Evolutionary conservation across 768 basidiomycete species (phyloP).

Genomic region (Cyclocybe aegerita): DNA sequence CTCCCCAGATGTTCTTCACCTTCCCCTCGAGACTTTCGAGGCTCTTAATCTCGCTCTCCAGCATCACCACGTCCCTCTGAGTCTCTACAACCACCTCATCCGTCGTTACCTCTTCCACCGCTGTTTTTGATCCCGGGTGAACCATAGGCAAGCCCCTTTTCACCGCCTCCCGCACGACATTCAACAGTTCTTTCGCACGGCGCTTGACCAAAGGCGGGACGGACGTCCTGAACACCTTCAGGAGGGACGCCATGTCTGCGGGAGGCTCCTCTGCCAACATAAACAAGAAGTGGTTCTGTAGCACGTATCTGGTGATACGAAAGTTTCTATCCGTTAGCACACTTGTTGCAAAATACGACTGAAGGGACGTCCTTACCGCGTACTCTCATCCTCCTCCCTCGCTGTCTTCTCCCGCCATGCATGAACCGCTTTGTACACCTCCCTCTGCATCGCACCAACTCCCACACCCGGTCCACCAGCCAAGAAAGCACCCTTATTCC

Average conservation of each 20-base stretch:
- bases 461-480: slow-evolving; percentile 34
- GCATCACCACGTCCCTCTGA: slow-evolving; percentile 16
- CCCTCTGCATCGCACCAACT: slow-evolving; percentile 45
- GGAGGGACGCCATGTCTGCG: slow-evolving; percentile 58
- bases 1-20: slow-evolving; percentile 25
- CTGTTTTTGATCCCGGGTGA: neutral
- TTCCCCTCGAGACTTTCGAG: slow-evolving; percentile 11
- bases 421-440: slow-evolving; percentile 73
- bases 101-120: slow-evolving; percentile 7
- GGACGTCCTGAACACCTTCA: slow-evolving; percentile 52
- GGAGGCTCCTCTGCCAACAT: slow-evolving; percentile 71
- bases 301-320: slow-evolving; percentile 53
- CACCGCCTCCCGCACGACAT: slow-evolving; percentile 55
- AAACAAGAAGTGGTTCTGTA: slow-evolving; percentile 76
- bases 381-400: slow-evolving; percentile 85
- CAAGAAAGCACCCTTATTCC: slow-evolving; percentile 66
- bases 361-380: slow-evolving; percentile 45
- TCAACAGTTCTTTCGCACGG: slow-evolving; percentile 62
- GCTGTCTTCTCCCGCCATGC: slow-evolving; percentile 81
- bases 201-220: slow-evolving; percentile 65
- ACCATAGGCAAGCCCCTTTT: slow-evolving; percentile 26
- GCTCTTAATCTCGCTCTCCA: slow-evolving; percentile 19
- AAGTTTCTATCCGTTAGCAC: slow-evolving; percentile 2
- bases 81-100: neutral
- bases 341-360: neutral